Evolutionary conservation across 441 rosid genomes (phyloP).

Genomic region (Adansonia rubrostipa): DNA sequence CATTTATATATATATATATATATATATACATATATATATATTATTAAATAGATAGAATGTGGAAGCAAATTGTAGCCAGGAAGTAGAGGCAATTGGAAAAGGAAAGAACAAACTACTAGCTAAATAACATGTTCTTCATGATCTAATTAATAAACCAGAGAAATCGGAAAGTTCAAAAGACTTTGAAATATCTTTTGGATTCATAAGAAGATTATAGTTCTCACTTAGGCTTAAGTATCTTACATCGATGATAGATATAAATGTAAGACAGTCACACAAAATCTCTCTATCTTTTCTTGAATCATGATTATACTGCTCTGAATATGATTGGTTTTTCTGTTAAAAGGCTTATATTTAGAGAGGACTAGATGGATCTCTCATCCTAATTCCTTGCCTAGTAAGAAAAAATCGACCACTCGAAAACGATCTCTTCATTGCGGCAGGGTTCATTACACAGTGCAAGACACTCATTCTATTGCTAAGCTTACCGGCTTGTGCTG

Average conservation of each 20-base stretch:
- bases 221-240: background rate
- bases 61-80: background rate
- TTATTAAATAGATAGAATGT: background rate
- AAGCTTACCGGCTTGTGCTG: constrained; percentile 32
- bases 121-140: background rate
- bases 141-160: background rate
- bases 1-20: too few relatives aligned
- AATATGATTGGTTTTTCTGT: background rate
- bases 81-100: background rate
- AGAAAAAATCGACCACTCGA: constrained; percentile 65
- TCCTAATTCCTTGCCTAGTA: constrained; percentile 44
- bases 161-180: background rate
- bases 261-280: constrained; percentile 18
- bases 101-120: background rate
- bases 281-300: constrained; percentile 7
- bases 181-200: background rate
- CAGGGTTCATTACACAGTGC: constrained; percentile 34
- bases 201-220: background rate
- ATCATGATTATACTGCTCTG: constrained; percentile 1
- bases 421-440: constrained; percentile 59
- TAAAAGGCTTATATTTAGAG: constrained; percentile 19
- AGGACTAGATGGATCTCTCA: constrained; percentile 27
- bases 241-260: background rate
- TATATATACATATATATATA: too few relatives aligned
- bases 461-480: constrained; percentile 29